These are phyloP conservation scores for Castanopsis chinensis DNA, from an alignment of 306 rosid species.

Conservation along the genomic window DNA sequence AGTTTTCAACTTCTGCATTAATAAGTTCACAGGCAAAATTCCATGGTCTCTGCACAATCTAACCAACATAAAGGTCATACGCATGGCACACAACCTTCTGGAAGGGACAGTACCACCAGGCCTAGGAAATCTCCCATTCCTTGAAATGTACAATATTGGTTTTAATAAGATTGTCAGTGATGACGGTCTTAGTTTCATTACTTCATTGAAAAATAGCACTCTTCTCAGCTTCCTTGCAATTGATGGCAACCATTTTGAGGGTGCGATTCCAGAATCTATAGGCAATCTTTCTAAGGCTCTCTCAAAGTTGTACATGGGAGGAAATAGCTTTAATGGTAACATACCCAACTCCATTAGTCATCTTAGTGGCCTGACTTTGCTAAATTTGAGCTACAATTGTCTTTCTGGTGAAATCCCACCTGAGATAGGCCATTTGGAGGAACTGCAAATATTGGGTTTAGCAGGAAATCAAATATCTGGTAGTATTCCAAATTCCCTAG, in stretches of 20 bases:
- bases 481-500: conserved; percentile 54
- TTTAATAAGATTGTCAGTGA: conserved; percentile 48
- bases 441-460: conserved; percentile 41
- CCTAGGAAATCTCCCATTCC: conserved; percentile 60
- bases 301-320: conserved; percentile 55
- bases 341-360: conserved; percentile 60
- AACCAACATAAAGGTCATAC: conserved; percentile 46
- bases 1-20: conserved; percentile 51
- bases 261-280: conserved; percentile 59
- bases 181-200: conserved; percentile 49
- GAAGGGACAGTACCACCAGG: conserved; percentile 78
- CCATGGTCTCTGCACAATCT: conserved; percentile 75
- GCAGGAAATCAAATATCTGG: conserved; percentile 55
- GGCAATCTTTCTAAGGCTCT: conserved; percentile 69
- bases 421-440: conserved; percentile 48
- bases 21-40: conserved; percentile 58
- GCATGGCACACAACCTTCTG: conserved; percentile 44
- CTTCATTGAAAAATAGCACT: conserved; percentile 60
- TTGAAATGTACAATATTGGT: conserved; percentile 63
- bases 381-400: conserved; percentile 57
- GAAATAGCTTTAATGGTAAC: conserved; percentile 54
- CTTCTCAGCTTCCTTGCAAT: conserved; percentile 47
- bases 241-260: conserved; percentile 54
- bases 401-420: conserved; percentile 62
- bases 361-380: conserved; percentile 50